Conservation (phyloP, 148 eudicot genomes). For the Rhododendron vialii region DNA sequence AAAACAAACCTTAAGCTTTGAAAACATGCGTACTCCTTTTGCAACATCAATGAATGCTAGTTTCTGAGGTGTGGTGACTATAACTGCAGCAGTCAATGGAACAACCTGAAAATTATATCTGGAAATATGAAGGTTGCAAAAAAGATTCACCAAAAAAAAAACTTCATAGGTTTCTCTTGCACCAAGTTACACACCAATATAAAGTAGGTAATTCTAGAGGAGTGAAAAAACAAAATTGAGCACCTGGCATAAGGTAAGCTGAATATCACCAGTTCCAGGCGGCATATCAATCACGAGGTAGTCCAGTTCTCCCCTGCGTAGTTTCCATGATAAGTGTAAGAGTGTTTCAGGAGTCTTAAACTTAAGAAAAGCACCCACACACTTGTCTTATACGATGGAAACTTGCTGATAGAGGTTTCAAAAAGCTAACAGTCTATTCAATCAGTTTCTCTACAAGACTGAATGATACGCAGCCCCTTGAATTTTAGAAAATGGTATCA, state of each 20-base stretch:
- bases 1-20: conserved; percentile 77
- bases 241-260: conserved; percentile 97
- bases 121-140: conserved; percentile 1
- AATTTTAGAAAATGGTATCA: not conserved
- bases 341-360: not conserved
- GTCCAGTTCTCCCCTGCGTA: conserved; percentile 92
- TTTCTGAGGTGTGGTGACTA: conserved; percentile 98
- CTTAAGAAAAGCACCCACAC: not conserved
- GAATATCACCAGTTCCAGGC: conserved; percentile 99
- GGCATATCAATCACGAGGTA: conserved; percentile 99
- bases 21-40: conserved; percentile 99
- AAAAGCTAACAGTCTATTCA: not conserved
- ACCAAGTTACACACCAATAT: not conserved
- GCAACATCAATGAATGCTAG: conserved; percentile 97
- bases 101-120: conserved; percentile 55
- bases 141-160: not conserved
- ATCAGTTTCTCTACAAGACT: not conserved
- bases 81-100: conserved; percentile 97
- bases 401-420: not conserved
- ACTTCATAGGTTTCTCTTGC: not conserved
- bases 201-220: not conserved
- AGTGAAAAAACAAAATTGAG: conserved; percentile 7
- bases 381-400: not conserved
- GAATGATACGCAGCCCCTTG: not conserved
- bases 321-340: not conserved